phyloP scores from a whole-genome alignment of 225 moss, liverwort and hornwort species.

The Bryum argenteum region DNA sequence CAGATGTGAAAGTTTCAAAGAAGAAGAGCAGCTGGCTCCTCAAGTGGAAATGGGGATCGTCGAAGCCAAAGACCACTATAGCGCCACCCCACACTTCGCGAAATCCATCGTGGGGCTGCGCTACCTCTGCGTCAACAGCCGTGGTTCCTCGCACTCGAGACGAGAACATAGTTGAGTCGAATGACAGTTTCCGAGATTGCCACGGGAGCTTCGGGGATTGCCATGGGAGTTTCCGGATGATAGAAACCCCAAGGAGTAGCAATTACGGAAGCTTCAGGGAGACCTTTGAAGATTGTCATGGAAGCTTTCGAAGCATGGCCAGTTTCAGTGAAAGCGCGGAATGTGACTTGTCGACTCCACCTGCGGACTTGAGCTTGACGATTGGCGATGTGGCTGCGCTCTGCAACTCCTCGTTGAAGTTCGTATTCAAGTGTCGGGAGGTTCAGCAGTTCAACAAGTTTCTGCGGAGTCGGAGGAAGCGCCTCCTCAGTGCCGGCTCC shows the following conservation, averaged over 20 bases:
- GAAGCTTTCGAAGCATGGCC: slow-evolving; percentile 44
- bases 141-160: slow-evolving; percentile 30
- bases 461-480: slow-evolving; percentile 40
- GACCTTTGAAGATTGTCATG: slow-evolving; percentile 43
- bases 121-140: slow-evolving; percentile 31
- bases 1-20: slow-evolving; percentile 10
- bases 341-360: slow-evolving; percentile 32
- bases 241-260: slow-evolving; percentile 19
- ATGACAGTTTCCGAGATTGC: slow-evolving; percentile 15
- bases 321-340: slow-evolving; percentile 34
- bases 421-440: slow-evolving; percentile 61
- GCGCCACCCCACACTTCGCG: background rate
- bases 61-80: slow-evolving; percentile 18
- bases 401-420: slow-evolving; percentile 58
- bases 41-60: slow-evolving; percentile 49
- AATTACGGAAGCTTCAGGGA: slow-evolving; percentile 30
- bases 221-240: slow-evolving; percentile 23
- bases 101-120: slow-evolving; percentile 53
- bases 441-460: slow-evolving; percentile 59
- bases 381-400: slow-evolving; percentile 57
- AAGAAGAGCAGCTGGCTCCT: slow-evolving; percentile 47
- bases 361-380: slow-evolving; percentile 22
- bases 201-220: slow-evolving; percentile 24
- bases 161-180: slow-evolving; percentile 19
- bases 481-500: slow-evolving; percentile 27